These are phyloP conservation scores for Colletotrichum spaethianum DNA, from an alignment of 2,329 filamentous ascomycete species.

Conservation along the genomic window DNA sequence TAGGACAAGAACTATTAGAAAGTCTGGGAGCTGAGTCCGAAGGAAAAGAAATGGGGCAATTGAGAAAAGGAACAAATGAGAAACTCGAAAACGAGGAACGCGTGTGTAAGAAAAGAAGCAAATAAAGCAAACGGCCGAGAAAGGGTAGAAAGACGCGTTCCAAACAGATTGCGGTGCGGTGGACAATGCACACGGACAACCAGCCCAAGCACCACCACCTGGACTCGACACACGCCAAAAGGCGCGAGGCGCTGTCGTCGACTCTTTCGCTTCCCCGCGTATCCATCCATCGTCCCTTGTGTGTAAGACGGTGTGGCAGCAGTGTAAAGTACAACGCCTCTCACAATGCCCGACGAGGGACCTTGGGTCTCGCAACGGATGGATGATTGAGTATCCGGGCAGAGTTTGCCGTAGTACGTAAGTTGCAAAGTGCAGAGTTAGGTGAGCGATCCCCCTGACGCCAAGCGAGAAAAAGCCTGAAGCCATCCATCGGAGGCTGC, in stretches of 20 bases:
- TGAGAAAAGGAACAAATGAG: not conserved
- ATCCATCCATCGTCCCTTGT: conserved; percentile 20
- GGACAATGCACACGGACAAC: conserved; percentile 14
- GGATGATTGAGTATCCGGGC: not conserved
- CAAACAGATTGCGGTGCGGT: not conserved
- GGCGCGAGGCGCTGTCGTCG: conserved; percentile 4
- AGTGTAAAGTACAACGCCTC: not conserved
- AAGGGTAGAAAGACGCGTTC: conserved; percentile 5
- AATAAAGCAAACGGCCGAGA: conserved; percentile 6
- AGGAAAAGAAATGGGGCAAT: conserved; percentile 17
- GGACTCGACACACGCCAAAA: conserved; percentile 30
- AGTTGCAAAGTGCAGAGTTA: not conserved
- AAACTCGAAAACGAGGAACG: not conserved
- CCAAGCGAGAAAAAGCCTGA: not conserved
- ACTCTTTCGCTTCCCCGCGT: conserved; percentile 27
- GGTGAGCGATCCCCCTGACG: conserved; percentile 23
- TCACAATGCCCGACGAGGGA: not conserved
- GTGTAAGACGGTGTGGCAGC: not conserved
- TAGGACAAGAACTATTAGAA: not conserved
- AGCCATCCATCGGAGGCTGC: conserved; percentile 3
- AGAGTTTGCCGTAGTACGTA: not conserved
- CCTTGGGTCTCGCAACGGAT: not conserved
- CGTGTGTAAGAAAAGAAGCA: not conserved
- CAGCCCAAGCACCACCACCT: conserved; percentile 24
- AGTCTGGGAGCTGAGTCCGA: not conserved